phyloP scores from a whole-genome alignment of 441 rosid genomes.

The Breynia disticha region DNA sequence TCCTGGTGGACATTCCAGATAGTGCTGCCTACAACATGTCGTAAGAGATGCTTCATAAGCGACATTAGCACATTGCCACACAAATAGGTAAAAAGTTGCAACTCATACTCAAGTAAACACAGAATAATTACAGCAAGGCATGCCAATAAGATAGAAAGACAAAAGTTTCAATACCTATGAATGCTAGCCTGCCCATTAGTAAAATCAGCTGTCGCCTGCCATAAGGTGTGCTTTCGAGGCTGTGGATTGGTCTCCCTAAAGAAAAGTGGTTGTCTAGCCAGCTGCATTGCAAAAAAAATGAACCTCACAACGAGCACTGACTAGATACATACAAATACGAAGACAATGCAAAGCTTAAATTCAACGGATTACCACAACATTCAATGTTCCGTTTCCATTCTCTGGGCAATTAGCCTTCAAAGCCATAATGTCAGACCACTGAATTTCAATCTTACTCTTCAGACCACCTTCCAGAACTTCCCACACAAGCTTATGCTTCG shows the following conservation, averaged over 20 bases:
- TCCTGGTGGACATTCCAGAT: slow-evolving; percentile 84
- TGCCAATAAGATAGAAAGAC: not conserved
- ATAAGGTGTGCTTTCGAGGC: slow-evolving; percentile 90
- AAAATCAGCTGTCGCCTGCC: slow-evolving; percentile 97
- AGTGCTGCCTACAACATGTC: slow-evolving; percentile 59
- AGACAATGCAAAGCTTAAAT: not conserved
- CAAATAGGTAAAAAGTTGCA: not conserved
- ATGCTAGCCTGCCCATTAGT: slow-evolving; percentile 90
- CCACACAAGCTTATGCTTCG: slow-evolving; percentile 97
- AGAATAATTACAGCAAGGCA: not conserved
- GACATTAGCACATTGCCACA: too few species aligned
- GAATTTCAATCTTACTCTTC: slow-evolving; percentile 96
- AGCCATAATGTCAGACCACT: slow-evolving; percentile 96
- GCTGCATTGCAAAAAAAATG: slow-evolving; percentile 48
- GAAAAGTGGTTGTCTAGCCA: slow-evolving; percentile 85
- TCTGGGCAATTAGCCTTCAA: slow-evolving; percentile 79
- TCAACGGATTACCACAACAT: slow-evolving; percentile 53
- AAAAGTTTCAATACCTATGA: slow-evolving; percentile 38
- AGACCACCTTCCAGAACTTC: slow-evolving; percentile 94
- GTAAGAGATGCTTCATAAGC: too few species aligned
- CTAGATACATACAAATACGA: slow-evolving; percentile 3
- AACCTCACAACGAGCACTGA: slow-evolving; percentile 2
- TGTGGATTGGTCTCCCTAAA: slow-evolving; percentile 94
- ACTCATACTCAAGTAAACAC: not conserved
- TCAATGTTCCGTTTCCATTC: slow-evolving; percentile 68